Conservation (phyloP, 306 rosid genomes). For the Clitoria ternatea region DNA sequence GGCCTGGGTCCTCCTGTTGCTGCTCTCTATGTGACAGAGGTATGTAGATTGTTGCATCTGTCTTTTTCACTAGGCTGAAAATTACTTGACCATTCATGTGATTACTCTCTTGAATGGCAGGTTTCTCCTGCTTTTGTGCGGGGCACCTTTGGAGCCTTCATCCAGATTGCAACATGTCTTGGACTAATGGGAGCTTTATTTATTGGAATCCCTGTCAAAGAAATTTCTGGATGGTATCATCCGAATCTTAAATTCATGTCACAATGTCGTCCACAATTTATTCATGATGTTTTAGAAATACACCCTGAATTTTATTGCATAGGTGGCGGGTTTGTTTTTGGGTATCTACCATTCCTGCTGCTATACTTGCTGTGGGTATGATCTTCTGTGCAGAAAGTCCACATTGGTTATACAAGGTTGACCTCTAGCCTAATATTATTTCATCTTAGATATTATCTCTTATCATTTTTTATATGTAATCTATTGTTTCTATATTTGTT, state of each 20-base stretch:
- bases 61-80: slow-evolving; percentile 5
- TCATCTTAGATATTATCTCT: slow-evolving; percentile 11
- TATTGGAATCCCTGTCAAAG: slow-evolving; percentile 92
- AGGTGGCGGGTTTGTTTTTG: slow-evolving; percentile 99
- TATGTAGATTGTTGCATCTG: slow-evolving; percentile 32
- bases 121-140: slow-evolving; percentile 92
- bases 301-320: slow-evolving; percentile 26
- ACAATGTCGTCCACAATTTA: not conserved
- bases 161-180: slow-evolving; percentile 93
- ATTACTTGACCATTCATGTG: slow-evolving; percentile 2
- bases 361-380: slow-evolving; percentile 69
- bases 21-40: slow-evolving; percentile 89
- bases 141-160: slow-evolving; percentile 91
- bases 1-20: slow-evolving; percentile 90
- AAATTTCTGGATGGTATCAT: slow-evolving; percentile 73
- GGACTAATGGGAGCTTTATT: slow-evolving; percentile 85
- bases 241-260: not conserved
- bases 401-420: slow-evolving; percentile 88
- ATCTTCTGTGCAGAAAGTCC: slow-evolving; percentile 90
- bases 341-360: slow-evolving; percentile 85
- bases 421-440: slow-evolving; percentile 3
- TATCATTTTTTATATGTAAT: not conserved
- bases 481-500: not conserved
- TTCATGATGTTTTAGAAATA: slow-evolving; percentile 23
- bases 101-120: slow-evolving; percentile 38